Evolutionary conservation across 2,329 filamentous ascomycete genomes (phyloP).

Genomic region (Aspergillus sp.): DNA sequence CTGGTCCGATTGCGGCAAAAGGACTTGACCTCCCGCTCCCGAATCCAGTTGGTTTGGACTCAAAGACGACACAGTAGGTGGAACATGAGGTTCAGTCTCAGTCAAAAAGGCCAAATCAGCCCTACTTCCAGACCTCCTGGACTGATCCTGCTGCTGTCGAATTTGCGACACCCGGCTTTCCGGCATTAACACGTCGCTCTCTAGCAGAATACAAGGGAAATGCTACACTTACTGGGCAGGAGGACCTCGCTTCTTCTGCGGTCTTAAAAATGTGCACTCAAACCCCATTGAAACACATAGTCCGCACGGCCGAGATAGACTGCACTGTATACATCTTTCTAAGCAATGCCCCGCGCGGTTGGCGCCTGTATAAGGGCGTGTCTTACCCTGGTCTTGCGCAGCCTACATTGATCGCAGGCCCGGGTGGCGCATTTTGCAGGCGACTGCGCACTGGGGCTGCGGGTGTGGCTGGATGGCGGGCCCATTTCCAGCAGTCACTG

Average conservation of each 20-base stretch:
- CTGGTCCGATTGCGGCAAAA: too few relatives aligned
- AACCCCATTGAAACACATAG: constrained; percentile 40
- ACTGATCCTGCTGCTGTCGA: constrained; percentile 33
- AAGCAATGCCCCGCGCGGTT: not conserved
- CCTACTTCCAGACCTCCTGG: constrained; percentile 5
- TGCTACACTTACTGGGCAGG: constrained; percentile 35
- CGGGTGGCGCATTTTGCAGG: constrained; percentile 24
- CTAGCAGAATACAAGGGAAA: constrained; percentile 2
- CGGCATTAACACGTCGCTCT: not conserved
- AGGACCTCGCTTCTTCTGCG: constrained; percentile 44
- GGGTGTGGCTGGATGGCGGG: not conserved
- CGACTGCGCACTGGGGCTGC: not conserved
- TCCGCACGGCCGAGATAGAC: constrained; percentile 40
- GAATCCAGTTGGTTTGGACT: too few relatives aligned
- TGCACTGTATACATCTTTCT: constrained; percentile 30
- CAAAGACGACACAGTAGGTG: too few relatives aligned
- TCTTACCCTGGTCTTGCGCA: constrained; percentile 39
- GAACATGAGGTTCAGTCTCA: too few relatives aligned
- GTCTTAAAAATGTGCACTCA: constrained; percentile 43
- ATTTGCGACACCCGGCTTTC: constrained; percentile 40
- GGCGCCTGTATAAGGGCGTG: not conserved
- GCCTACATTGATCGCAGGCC: constrained; percentile 46
- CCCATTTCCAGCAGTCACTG: not conserved
- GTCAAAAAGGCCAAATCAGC: not conserved
- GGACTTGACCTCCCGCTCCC: too few relatives aligned